phyloP scores from a whole-genome alignment of 495 filamentous ascomycete species.

The Penicillium diatomitis region DNA sequence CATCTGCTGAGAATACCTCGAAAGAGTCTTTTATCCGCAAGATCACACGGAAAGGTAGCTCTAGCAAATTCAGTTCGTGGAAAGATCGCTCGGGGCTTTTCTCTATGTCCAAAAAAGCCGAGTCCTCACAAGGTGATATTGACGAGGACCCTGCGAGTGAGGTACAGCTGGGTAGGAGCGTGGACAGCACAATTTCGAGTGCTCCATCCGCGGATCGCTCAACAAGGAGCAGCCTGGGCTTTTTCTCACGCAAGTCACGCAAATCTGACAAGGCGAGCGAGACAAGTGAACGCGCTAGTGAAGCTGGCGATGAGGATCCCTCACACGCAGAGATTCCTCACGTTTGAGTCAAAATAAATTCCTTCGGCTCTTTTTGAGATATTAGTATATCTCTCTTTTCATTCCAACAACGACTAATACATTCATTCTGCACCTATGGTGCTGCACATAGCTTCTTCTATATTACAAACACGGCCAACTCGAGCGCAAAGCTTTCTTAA shows the following conservation, averaged over 20 bases:
- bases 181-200: conserved; percentile 38
- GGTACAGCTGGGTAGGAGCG: conserved; percentile 38
- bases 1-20: conserved; percentile 51
- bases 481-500: too few relatives aligned
- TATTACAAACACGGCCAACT: too few relatives aligned
- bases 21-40: conserved; percentile 61
- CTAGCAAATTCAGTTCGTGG: conserved; percentile 69
- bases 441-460: too few relatives aligned
- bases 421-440: too few relatives aligned
- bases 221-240: conserved; percentile 37
- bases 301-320: conserved; percentile 41
- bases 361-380: background rate
- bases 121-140: conserved; percentile 40
- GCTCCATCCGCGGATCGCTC: conserved; percentile 37
- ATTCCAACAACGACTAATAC: too few relatives aligned
- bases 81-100: conserved; percentile 55
- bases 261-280: conserved; percentile 38
- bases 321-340: conserved; percentile 23
- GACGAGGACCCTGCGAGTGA: conserved; percentile 40
- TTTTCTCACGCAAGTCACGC: conserved; percentile 43
- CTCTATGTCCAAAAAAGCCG: conserved; percentile 47
- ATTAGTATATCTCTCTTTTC: too few relatives aligned
- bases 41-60: conserved; percentile 70
- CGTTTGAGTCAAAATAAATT: background rate
- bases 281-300: conserved; percentile 39